Evolutionary conservation across 2,329 filamentous ascomycete species (phyloP).

Genomic region (Fusarium sp.): DNA sequence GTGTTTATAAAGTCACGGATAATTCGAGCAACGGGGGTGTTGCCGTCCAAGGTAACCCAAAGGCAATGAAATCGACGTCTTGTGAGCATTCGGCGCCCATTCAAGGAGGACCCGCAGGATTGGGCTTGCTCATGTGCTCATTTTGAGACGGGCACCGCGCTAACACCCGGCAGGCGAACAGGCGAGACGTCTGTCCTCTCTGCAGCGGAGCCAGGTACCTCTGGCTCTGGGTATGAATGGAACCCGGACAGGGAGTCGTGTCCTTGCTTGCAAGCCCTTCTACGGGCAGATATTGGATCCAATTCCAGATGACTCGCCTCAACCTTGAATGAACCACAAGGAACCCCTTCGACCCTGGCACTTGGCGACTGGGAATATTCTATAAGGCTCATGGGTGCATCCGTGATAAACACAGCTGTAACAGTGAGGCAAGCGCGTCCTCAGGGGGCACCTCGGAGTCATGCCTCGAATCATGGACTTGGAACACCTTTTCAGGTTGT

Average conservation of each 20-base stretch:
- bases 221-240: neutral
- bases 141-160: conserved; percentile 50
- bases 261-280: neutral
- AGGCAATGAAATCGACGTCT: conserved; percentile 34
- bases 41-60: conserved; percentile 2
- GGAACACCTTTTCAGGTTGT: neutral
- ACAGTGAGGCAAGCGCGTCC: neutral
- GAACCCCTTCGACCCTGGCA: neutral
- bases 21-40: conserved; percentile 5
- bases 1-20: neutral
- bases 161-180: conserved; percentile 17
- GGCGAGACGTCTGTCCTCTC: conserved; percentile 18
- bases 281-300: neutral
- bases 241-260: conserved; percentile 16
- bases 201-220: conserved; percentile 13
- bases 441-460: neutral
- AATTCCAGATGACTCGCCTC: conserved; percentile 10
- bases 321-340: conserved; percentile 5
- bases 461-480: conserved; percentile 3
- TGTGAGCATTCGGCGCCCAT: conserved; percentile 35
- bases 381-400: neutral
- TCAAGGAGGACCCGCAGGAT: conserved; percentile 48
- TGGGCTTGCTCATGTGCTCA: conserved; percentile 59
- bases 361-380: neutral
- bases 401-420: neutral